Evolutionary conservation across 352 stramenopile species (phyloP).

Genomic region (Phytophthora sansomeana): DNA sequence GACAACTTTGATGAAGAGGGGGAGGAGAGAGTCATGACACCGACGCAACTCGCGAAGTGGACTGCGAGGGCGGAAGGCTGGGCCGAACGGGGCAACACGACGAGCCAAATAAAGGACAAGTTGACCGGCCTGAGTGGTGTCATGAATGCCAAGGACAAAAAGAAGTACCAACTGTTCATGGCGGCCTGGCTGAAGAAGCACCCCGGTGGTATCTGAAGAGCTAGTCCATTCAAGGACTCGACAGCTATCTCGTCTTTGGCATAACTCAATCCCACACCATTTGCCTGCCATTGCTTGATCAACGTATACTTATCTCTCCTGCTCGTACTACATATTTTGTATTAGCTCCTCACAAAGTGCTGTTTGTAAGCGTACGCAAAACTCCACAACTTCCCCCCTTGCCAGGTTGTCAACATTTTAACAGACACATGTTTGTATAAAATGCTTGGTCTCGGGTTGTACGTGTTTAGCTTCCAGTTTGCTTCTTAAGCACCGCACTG

Average conservation of each 20-base stretch:
- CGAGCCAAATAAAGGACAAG: not conserved
- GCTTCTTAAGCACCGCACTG: not conserved
- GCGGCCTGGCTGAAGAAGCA: not conserved
- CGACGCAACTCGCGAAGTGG: not conserved
- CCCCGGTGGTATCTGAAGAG: not conserved
- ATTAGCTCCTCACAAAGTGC: too few relatives aligned
- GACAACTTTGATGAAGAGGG: not conserved
- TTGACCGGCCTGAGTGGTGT: not conserved
- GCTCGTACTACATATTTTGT: too few relatives aligned
- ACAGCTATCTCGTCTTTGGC: too few relatives aligned
- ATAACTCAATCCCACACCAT: too few relatives aligned
- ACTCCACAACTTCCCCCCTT: too few relatives aligned
- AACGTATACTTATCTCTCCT: too few relatives aligned
- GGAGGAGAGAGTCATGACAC: slow-evolving; percentile 3
- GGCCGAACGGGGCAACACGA: not conserved
- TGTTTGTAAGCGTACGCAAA: too few relatives aligned
- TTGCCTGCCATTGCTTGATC: too few relatives aligned
- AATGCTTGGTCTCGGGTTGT: too few relatives aligned
- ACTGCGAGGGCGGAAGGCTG: not conserved
- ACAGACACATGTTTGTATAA: too few relatives aligned
- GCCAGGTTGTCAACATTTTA: too few relatives aligned
- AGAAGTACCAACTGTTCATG: slow-evolving; percentile 6
- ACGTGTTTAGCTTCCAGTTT: too few relatives aligned
- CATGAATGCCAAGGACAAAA: not conserved
- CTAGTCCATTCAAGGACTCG: not conserved